Evolutionary conservation across 805 yeast species (phyloP).

Genomic region (Komagataella kurtzmanii): DNA sequence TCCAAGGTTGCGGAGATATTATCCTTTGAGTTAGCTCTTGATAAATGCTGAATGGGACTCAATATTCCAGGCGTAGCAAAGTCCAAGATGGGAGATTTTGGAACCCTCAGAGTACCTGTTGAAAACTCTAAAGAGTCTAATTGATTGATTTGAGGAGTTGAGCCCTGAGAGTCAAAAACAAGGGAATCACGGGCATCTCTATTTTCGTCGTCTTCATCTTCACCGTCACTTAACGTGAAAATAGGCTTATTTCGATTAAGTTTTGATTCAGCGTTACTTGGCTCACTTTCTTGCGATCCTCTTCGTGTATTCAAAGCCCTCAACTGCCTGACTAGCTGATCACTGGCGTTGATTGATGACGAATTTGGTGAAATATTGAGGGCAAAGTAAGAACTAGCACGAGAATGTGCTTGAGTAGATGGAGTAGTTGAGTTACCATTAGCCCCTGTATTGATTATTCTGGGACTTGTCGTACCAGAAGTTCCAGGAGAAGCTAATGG

Average conservation of each 20-base stretch:
- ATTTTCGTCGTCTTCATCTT: conserved; percentile 10
- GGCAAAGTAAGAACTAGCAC: neutral
- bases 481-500: conserved; percentile 14
- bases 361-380: conserved; percentile 1
- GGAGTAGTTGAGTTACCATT: conserved; percentile 5
- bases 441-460: neutral
- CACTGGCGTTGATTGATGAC: conserved; percentile 9
- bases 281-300: conserved; percentile 20
- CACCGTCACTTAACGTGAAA: conserved; percentile 15
- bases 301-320: conserved; percentile 36
- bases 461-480: conserved; percentile 20
- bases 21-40: conserved; percentile 41
- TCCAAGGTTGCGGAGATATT: conserved; percentile 13
- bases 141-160: neutral
- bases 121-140: neutral
- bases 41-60: conserved; percentile 46
- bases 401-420: conserved; percentile 3
- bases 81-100: conserved; percentile 10
- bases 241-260: conserved; percentile 11
- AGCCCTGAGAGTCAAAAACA: conserved; percentile 15
- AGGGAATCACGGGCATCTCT: neutral
- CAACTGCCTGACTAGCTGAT: conserved; percentile 35
- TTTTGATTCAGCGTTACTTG: neutral
- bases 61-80: conserved; percentile 24
- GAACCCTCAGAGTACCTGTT: neutral